These are phyloP conservation scores for Salix suchowensis DNA, from an alignment of 345 rosid species.

Conservation along the genomic window DNA sequence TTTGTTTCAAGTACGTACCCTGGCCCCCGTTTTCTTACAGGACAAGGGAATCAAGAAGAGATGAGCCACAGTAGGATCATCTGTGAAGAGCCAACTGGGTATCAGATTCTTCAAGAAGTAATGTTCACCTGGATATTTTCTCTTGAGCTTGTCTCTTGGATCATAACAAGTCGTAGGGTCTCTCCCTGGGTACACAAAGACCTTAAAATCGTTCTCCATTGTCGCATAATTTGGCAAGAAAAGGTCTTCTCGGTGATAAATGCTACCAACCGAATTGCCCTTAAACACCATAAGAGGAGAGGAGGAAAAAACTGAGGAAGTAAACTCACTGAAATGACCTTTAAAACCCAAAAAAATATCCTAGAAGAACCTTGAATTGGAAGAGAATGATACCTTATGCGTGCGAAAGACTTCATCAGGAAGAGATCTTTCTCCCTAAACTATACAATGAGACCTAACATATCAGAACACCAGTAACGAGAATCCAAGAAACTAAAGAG, in stretches of 20 bases:
- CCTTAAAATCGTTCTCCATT: not conserved
- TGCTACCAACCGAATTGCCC: not conserved
- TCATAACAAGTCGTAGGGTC: not conserved
- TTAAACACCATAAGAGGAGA: not conserved
- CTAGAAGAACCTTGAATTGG: too few species aligned
- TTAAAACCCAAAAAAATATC: not conserved
- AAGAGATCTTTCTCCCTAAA: not conserved
- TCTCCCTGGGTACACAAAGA: slow-evolving; percentile 16
- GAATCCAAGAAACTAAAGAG: too few species aligned
- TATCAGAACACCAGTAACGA: not conserved
- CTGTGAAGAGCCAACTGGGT: slow-evolving; percentile 12
- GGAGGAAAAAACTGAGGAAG: not conserved
- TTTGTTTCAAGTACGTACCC: not conserved
- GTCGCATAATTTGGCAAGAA: not conserved
- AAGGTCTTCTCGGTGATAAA: not conserved
- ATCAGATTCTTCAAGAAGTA: slow-evolving; percentile 20
- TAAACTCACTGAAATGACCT: not conserved
- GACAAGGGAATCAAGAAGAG: slow-evolving; percentile 21
- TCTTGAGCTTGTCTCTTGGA: not conserved
- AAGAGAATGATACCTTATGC: not conserved
- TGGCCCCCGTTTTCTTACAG: not conserved
- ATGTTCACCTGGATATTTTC: slow-evolving; percentile 16
- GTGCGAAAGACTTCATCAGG: not conserved
- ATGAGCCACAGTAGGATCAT: slow-evolving; percentile 14
- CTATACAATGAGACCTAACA: not conserved